phyloP scores from a whole-genome alignment of 1,284 basidiomycete species.

The Amylostereum areolatum region DNA sequence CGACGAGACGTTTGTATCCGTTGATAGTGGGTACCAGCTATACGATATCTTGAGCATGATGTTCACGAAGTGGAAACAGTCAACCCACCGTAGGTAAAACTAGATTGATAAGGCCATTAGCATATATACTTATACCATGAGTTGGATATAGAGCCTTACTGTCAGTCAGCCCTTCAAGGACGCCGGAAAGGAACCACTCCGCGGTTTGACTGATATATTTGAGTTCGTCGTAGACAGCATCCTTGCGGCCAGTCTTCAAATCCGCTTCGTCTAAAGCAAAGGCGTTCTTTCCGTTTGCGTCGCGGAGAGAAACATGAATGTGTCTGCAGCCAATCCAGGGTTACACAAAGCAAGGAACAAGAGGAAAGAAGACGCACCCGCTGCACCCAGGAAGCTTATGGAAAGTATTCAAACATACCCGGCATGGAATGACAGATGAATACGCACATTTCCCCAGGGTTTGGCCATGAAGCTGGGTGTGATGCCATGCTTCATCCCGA shows the following conservation, averaged over 20 bases:
- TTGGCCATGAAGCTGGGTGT: slow-evolving; percentile 98
- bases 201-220: slow-evolving; percentile 78
- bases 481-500: slow-evolving; percentile 86
- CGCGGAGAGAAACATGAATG: slow-evolving; percentile 84
- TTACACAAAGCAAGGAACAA: not conserved
- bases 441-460: slow-evolving; percentile 77
- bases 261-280: slow-evolving; percentile 71
- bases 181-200: slow-evolving; percentile 91
- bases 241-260: slow-evolving; percentile 51
- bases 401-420: not conserved
- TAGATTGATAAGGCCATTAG: slow-evolving; percentile 17
- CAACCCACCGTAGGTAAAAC: slow-evolving; percentile 56
- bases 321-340: slow-evolving; percentile 45
- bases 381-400: slow-evolving; percentile 83
- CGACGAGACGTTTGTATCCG: slow-evolving; percentile 95
- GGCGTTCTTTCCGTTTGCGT: slow-evolving; percentile 65
- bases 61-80: not conserved
- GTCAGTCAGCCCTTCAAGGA: slow-evolving; percentile 86
- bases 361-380: slow-evolving; percentile 46
- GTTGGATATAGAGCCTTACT: slow-evolving; percentile 37
- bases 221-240: slow-evolving; percentile 76
- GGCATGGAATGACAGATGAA: not conserved
- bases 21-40: slow-evolving; percentile 91
- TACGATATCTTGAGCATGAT: not conserved
- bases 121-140: not conserved